Evolutionary conservation across 2,329 filamentous ascomycete genomes (phyloP), one percentile per base, ranked within the genome.

Genomic region (Hymenoscyphus scutula): DNA sequence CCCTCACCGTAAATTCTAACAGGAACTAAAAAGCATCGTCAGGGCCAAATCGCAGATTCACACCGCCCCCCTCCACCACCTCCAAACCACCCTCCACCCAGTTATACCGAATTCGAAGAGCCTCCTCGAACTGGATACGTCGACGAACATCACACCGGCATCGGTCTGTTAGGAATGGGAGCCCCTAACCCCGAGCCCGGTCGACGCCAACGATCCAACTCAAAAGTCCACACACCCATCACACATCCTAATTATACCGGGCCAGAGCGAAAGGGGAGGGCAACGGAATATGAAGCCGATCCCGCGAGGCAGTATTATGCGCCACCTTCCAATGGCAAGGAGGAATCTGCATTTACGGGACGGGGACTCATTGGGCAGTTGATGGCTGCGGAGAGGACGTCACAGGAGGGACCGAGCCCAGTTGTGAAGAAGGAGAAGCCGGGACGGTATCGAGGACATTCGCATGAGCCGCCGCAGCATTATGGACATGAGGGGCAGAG

Each of bases 181-280:
- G 56, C 37, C 6, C 56, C 56, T 8, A 30, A 30, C 23, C 53
- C 53, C 17, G 53, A n/a, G 13, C 53, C 25, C 3, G 45, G 25
- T 13, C 19, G 45, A 13, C n/a, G 45, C 6, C 25, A n/a, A 27
- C 25, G 53, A 32, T 30, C 27, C 13, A 29, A 17, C 10, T 54
- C 53, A 4, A 54, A 10, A 19, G 27, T 15, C 27, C 29, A 54
- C 10, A 3, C 25, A 10, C 25, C n/a, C 7, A 57, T 57, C 27
- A 25, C 19, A 38, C 55, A 57, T 57, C 55, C 55, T n/a, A 57
- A 57, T 27, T 57, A 57, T 17, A 19, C n/a, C 11, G 55, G 55
- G 0, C 55, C 55, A 1, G 55, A 57, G 25, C 37, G 38, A 15
- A 29, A 10, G 17, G 38, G 38, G 5, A n/a, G 27, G 5, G 25